A percentile compares a stretch with the other conserved stretches of the same genome.
phyloP scores from a whole-genome alignment of 768 basidiomycete species.

The Psilocybe cubensis region DNA sequence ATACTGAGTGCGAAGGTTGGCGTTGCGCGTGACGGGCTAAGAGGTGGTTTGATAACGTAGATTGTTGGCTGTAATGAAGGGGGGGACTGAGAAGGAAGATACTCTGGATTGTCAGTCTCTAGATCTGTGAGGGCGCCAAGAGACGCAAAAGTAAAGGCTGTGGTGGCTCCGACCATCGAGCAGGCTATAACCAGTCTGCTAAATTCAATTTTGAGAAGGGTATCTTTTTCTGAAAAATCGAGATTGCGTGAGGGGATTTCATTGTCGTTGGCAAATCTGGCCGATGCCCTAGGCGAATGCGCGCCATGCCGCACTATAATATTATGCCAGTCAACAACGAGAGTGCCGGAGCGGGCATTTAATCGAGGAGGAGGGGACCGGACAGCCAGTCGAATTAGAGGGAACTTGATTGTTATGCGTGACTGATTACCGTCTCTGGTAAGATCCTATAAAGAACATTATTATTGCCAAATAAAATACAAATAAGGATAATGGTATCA shows the following conservation, averaged over 20 bases:
- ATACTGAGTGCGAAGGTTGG: slow-evolving; percentile 33
- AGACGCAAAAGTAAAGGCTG: slow-evolving; percentile 51
- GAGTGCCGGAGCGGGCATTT: slow-evolving; percentile 64
- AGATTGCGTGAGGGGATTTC: neutral
- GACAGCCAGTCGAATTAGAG: slow-evolving; percentile 68
- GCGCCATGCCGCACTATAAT: slow-evolving; percentile 36
- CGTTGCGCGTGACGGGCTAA: slow-evolving; percentile 5
- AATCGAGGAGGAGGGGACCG: slow-evolving; percentile 61
- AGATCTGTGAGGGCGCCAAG: slow-evolving; percentile 44
- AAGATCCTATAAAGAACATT: neutral
- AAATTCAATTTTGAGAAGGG: slow-evolving; percentile 44
- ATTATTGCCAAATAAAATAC: neutral
- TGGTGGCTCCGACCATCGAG: slow-evolving; percentile 39
- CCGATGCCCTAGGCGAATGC: slow-evolving; percentile 8
- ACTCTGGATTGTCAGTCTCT: neutral
- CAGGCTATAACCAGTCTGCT: slow-evolving; percentile 53
- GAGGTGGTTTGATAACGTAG: slow-evolving; percentile 29
- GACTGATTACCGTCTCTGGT: neutral
- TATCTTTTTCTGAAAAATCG: slow-evolving; percentile 19
- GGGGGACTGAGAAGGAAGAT: neutral
- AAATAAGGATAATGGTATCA: neutral
- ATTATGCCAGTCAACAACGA: slow-evolving; percentile 66
- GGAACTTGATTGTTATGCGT: slow-evolving; percentile 38
- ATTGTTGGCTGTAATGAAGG: slow-evolving; percentile 37
- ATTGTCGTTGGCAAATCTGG: slow-evolving; percentile 31